Evolutionary conservation across 2,329 filamentous ascomycete genomes (phyloP), one percentile per base, ranked within the genome.

Genomic region (Clonostachys byssicola): DNA sequence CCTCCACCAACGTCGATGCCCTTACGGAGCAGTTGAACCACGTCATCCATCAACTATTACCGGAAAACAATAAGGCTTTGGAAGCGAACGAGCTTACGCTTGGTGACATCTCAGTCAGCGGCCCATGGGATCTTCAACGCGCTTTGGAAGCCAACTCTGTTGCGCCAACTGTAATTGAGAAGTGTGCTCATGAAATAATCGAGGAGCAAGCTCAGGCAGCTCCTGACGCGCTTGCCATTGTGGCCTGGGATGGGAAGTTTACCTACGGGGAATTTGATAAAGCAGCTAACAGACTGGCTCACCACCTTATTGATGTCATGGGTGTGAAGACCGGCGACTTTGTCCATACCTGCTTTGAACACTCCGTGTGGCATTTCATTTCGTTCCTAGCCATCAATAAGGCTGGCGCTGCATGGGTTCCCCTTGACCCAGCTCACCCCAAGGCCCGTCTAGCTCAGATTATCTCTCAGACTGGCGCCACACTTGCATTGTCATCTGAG

Each of bases 241-340:
- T 47, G 18, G 49, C 53, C 1, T 60, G 57, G 58, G 57, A 60
- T 45, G 54, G 52, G 6, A 9, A 40, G 2, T 47, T 56, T 16
- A 57, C 57, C 2, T 60, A 57, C 49, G 43, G 44, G 2, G 47
- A 64, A 4, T 47, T 66, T 6, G 46, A 58, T 1, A 50, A 56
- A 2, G 58, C 68, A 13, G 73, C 75, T 2, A 68, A 65, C 34
- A 54, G 54, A 1, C 61, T 77, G 12, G 73, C 73, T 5, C 54
- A 55, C 5, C 60, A 69, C 47, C 33, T 53, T 5, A 23, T 23
- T 30, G 16, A 6, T 10, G 41, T 40, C 12, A 12, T 50, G 9
- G 61, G 77, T 2, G 12, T 42, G 13, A 51, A 60, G n/a, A 6
- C n/a, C 12, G 43, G 43, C 2, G 30, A 20, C 16, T 45, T 52